Evolutionary conservation across 192 early-diverging fungal genomes (phyloP).

Genomic region (Coemansia sp.): DNA sequence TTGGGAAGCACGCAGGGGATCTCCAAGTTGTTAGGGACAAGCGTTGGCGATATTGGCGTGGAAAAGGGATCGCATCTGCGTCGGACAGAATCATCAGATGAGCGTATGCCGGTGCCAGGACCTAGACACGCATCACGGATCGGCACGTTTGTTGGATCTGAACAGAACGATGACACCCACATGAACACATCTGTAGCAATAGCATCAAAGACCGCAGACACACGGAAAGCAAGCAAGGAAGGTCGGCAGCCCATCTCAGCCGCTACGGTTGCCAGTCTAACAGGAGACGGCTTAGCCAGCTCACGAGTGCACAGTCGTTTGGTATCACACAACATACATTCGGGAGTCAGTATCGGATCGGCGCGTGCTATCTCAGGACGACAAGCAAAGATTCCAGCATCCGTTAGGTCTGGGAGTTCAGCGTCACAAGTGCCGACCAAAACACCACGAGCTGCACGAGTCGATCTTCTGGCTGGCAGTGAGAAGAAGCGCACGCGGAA

Average conservation of each 20-base stretch:
- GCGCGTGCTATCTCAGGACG: conserved; percentile 2
- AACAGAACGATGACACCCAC: not conserved
- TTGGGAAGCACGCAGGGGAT: conserved; percentile 23
- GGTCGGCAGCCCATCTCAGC: not conserved
- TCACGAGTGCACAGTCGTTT: conserved; percentile 3
- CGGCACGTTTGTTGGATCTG: not conserved
- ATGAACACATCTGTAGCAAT: not conserved
- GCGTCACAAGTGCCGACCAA: conserved; percentile 6
- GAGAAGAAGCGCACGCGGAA: conserved; percentile 53
- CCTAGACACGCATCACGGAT: not conserved
- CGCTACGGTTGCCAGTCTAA: not conserved
- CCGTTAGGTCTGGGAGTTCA: not conserved
- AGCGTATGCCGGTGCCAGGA: conserved; percentile 10
- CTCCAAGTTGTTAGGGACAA: conserved; percentile 4
- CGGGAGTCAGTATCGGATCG: not conserved
- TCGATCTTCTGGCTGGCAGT: conserved; percentile 11
- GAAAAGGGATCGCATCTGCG: not conserved
- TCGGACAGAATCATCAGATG: not conserved
- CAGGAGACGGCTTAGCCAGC: not conserved
- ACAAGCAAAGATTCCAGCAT: not conserved
- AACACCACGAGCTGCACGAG: conserved; percentile 23
- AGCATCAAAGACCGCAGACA: not conserved
- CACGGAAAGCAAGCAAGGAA: not conserved
- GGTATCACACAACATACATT: not conserved
- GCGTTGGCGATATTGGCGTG: not conserved